Evolutionary conservation across 2,329 filamentous ascomycete genomes (phyloP), one percentile per base, ranked within the genome.

Genomic region (Keithomyces neogunnii): DNA sequence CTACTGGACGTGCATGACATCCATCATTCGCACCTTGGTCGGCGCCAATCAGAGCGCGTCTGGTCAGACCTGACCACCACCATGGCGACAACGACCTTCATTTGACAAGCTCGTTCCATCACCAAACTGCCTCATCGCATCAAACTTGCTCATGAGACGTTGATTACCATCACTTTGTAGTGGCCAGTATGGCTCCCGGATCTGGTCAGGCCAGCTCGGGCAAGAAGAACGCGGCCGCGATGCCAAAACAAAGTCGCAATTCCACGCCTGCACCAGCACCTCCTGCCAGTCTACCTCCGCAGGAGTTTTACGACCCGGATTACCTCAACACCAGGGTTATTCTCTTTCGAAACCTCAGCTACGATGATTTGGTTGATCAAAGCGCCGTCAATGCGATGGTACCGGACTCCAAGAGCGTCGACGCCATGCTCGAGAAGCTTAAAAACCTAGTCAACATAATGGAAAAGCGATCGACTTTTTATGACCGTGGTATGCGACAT

Each of bases 221-320:
- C 64, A 85, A 85, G 72, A 88, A 88, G 70, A 69, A 69, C 56
- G 72, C 74, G 54, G 76, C 76, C 58, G 77, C 78, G 59, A 77
- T 82, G 55, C 80, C 80, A 58, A 82, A 83, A 59, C 86, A 84
- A 59, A 90, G 86, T 64, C 84, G 88, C 63, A 91, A 90, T 67
- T 88, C 86, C 36, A 92, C 88, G 13, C 88, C 88, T 36, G 66
- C 64, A 42, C 66, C 68, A 9, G 59, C 62, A 29, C 71, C 66
- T 59, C 75, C 66, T 63, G 77, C 72, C 62, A 76, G 59, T 66
- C 74, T 82, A 39, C 79, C 79, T 2, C 73, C 76, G 4, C 73
- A 78, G 59, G 73, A 81, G 51, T 70, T 72, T 50, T 73, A 78
- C 60, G 76, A 81, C 53, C 81, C 84, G 28, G 78, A 86, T 51